phyloP scores from a whole-genome alignment of 1,284 basidiomycete species.

The Gomphus bonarii region DNA sequence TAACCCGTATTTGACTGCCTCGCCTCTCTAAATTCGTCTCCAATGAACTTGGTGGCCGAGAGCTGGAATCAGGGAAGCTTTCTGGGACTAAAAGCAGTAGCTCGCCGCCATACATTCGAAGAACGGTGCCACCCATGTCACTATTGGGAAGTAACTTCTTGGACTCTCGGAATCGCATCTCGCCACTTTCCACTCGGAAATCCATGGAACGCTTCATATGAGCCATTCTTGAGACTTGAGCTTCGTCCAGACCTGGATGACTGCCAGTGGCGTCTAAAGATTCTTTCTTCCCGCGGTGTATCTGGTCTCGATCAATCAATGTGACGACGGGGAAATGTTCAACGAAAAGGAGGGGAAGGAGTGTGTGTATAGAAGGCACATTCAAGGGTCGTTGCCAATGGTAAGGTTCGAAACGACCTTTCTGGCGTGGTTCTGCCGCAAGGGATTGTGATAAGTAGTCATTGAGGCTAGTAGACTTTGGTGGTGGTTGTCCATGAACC shows the following conservation, averaged over 20 bases:
- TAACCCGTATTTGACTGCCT: slow-evolving; percentile 59
- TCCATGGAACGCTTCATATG: slow-evolving; percentile 19
- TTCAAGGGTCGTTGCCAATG: slow-evolving; percentile 50
- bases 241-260: slow-evolving; percentile 26
- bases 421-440: slow-evolving; percentile 59
- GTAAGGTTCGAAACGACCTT: slow-evolving; percentile 61
- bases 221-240: slow-evolving; percentile 22
- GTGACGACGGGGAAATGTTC: slow-evolving; percentile 58
- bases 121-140: slow-evolving; percentile 54
- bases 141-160: slow-evolving; percentile 12
- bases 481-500: slow-evolving; percentile 3
- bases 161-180: slow-evolving; percentile 10
- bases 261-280: slow-evolving; percentile 25
- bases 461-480: slow-evolving; percentile 39
- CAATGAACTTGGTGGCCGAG: slow-evolving; percentile 53
- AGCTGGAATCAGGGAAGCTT: slow-evolving; percentile 32
- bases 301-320: slow-evolving; percentile 52
- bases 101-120: slow-evolving; percentile 65
- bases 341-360: slow-evolving; percentile 63
- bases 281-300: slow-evolving; percentile 38
- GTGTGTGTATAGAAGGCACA: slow-evolving; percentile 34
- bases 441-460: slow-evolving; percentile 71
- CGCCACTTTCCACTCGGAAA: slow-evolving; percentile 5
- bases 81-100: slow-evolving; percentile 46
- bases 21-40: slow-evolving; percentile 41